A percentile compares a stretch with the other conserved stretches of the same genome.
Evolutionary conservation across 768 basidiomycete genomes (phyloP).

Genomic region (Suillus paluster): DNA sequence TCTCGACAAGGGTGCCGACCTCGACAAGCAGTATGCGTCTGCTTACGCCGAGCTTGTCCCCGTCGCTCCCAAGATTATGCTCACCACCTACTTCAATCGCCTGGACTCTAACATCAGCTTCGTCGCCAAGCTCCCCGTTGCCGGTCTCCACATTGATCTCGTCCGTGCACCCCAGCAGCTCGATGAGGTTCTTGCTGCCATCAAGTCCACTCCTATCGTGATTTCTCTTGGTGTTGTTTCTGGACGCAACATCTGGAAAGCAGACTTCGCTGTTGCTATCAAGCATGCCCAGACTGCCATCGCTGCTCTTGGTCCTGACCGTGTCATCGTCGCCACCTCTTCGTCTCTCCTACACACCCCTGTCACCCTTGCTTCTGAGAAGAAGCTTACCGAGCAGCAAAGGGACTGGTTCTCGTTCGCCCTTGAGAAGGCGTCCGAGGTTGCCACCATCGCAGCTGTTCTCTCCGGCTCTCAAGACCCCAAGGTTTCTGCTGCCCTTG

Average conservation of each 20-base stretch:
- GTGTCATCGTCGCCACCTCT: conserved; percentile 93
- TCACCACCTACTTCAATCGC: conserved; percentile 97
- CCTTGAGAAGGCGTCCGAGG: conserved; percentile 92
- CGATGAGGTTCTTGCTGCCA: conserved; percentile 74
- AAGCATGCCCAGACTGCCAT: conserved; percentile 85
- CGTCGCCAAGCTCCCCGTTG: conserved; percentile 89
- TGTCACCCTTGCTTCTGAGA: conserved; percentile 92
- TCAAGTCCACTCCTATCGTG: conserved; percentile 80
- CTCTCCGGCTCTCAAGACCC: conserved; percentile 86
- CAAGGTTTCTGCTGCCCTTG: conserved; percentile 70
- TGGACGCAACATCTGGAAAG: conserved; percentile 99
- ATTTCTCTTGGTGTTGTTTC: conserved; percentile 96
- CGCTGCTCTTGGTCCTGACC: conserved; percentile 79
- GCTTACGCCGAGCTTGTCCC: conserved; percentile 83
- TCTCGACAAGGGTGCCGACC: conserved; percentile 77
- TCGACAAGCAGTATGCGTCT: conserved; percentile 78
- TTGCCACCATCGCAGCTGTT: conserved; percentile 82
- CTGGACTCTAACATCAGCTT: conserved; percentile 90
- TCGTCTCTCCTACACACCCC: conserved; percentile 99
- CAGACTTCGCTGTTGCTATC: conserved; percentile 84
- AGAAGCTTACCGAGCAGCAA: conserved; percentile 84
- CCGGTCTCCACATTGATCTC: conserved; percentile 95
- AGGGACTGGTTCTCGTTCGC: conserved; percentile 99
- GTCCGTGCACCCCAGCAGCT: conserved; percentile 93
- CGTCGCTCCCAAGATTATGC: conserved; percentile 87